Evolutionary conservation across 2,329 filamentous ascomycete genomes (phyloP), one percentile per base, ranked within the genome.

Genomic region (Sarocladiaceae sp.): DNA sequence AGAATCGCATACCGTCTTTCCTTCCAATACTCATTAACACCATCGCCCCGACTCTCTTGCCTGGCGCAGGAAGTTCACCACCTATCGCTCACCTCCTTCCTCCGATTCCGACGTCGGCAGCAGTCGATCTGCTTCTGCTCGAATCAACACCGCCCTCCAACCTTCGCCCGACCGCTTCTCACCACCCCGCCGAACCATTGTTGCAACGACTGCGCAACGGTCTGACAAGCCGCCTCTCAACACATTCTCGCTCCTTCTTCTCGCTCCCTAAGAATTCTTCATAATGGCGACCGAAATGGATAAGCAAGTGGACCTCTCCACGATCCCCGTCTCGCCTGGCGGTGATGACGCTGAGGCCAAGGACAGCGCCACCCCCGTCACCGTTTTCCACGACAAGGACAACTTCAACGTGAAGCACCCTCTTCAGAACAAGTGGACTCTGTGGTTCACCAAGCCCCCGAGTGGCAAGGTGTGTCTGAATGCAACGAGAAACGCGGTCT

Each of bases 391-490:
- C 65, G 89, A 97, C 70, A 85, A 93, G 57, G 86, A 96, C 54
- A 96, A 98, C 76, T 98, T 98, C 80, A 98, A 95, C 59, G 93
- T 98, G 68, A 98, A 97, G 78, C 93, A 98, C 67, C 91, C 90
- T 54, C 78, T 98, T 49, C 90, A 95, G 78, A 86, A 96, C 75
- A 85, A 87, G 64, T 98, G 93, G 93, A 97, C 93, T 48, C 76
- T 98, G 46, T 98, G 94, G 94, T 98, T 97, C 75, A 97, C 91
- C 59, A 97, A 97, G 79, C 91, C 93, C 44, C 86, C 91, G 33
- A 94, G 83, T 64, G 90, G 89, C 72, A 96, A 94, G 84, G 89
- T 93, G 44, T 37, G 6, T 19, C 23, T 19, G 15, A 41, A 44
- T 12, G n/a, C n/a, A n/a, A n/a, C n/a, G n/a, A n/a, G n/a, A n/a